These are phyloP conservation scores for Leishmania major DNA, from an alignment of 208 protist species.

Conservation along the genomic window DNA sequence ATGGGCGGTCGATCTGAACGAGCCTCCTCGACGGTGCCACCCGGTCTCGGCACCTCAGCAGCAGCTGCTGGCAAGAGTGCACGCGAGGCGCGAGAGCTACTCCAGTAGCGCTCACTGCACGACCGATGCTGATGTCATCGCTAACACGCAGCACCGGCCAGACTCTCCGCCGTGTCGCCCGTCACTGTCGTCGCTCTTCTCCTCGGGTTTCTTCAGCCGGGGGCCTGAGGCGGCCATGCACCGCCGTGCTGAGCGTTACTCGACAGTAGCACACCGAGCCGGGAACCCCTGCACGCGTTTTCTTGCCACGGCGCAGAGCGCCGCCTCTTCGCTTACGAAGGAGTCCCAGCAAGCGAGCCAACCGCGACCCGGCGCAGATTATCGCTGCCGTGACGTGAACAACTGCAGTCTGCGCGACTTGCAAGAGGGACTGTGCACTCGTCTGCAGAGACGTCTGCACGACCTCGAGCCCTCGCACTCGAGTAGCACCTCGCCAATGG, in stretches of 20 bases:
- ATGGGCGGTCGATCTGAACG: not conserved
- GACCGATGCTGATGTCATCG: not conserved
- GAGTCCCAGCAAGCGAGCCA: not conserved
- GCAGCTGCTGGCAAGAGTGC: not conserved
- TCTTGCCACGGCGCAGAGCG: not conserved
- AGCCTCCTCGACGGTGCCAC: not conserved
- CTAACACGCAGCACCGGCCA: not conserved
- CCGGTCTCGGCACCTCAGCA: not conserved
- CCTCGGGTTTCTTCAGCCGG: not conserved
- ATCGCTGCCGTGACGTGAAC: not conserved
- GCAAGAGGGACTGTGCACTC: not conserved
- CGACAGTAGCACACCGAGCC: not conserved
- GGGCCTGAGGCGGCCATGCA: conserved; percentile 1
- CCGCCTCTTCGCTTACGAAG: not conserved
- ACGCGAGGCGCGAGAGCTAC: not conserved
- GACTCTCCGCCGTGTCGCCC: not conserved
- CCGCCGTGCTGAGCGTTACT: not conserved
- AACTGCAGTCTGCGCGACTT: conserved; percentile 19
- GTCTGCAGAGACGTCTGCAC: conserved; percentile 11
- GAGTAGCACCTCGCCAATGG: not conserved
- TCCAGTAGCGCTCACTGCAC: no score
- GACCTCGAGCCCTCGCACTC: not conserved
- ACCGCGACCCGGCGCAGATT: not conserved
- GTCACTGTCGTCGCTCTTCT: not conserved
- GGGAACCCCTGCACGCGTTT: not conserved